Base-by-base conservation (phyloP, 768 basidiomycete species). In the Macrolepiota dolichaula region DNA sequence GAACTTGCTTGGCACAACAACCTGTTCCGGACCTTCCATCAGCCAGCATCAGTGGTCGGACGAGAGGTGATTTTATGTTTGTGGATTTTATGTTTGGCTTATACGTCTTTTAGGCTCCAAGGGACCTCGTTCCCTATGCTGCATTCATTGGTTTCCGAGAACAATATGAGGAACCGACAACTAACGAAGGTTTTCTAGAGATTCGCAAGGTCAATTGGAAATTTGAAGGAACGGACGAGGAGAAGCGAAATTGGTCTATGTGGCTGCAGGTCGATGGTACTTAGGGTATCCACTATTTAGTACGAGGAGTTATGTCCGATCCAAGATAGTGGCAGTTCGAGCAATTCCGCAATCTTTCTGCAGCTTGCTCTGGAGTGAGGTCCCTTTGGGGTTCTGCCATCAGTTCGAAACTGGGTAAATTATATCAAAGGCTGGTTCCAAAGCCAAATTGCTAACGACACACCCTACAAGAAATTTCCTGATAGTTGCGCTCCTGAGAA, bases 1-100 rank as follows among this genome's bases (percentile, higher is more conserved):
- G 90, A 94, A 50, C 80, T 96, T 6, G 92, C 92, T 2, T 91
- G 87, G 88, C 96, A 98, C 72, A 97, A 98, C 71, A 96, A 96
- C 67, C 73, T 95, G 7, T 97, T 96, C 69, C 85, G 96, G 32
- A 86, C 92, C 38, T 91, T 77, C 64, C 83, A 82, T 62, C 73
- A 82, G 32, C 84, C 86, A 0, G 70, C 81, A 2, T 77, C 78
- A 1, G 71, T 75, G n/a, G 69, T 73, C 36, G 69, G 67, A 1
- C 70, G 69, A 50, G 80, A 84, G 71, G 84, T 81, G 59, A 62
- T 73, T 68, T 13, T 22, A 49, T 49, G 36, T 54, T n/a, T 57
- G 55, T 19, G 46, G 11, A n/a, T 19, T 51, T 56, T 11, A 10
- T 46, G 55, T 24, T 40, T 50, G 17, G 37, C 61, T 25, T 44